Evolutionary conservation across 1,284 basidiomycete species (phyloP).

Genomic region (Trametes versicolor): DNA sequence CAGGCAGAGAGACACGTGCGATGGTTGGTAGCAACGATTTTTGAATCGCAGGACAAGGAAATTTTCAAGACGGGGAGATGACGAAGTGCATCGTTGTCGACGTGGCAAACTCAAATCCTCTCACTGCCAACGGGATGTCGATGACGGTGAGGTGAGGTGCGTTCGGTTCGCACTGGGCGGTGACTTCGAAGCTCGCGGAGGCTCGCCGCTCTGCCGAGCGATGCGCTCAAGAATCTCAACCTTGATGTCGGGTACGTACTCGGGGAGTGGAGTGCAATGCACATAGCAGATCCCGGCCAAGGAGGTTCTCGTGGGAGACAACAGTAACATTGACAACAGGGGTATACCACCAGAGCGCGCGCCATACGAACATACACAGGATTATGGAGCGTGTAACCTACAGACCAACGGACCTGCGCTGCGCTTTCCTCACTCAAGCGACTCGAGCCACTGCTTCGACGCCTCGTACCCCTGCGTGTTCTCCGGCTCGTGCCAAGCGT

Average conservation of each 20-base stretch:
- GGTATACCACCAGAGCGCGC: background rate
- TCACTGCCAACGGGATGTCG: background rate
- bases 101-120: background rate
- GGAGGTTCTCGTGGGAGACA: background rate
- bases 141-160: background rate
- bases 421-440: slow-evolving; percentile 6
- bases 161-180: background rate
- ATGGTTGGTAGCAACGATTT: no score
- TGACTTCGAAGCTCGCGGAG: background rate
- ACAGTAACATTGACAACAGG: slow-evolving; percentile 1
- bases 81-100: background rate
- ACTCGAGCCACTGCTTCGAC: slow-evolving; percentile 9
- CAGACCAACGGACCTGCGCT: background rate
- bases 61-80: no score
- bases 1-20: no score
- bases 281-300: background rate
- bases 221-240: background rate
- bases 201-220: no score
- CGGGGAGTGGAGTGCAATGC: background rate
- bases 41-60: no score
- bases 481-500: slow-evolving; percentile 64
- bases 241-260: background rate
- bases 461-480: slow-evolving; percentile 44
- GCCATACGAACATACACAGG: background rate
- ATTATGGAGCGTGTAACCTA: background rate